Conservation (phyloP, 371 early-diverging fungal species). For the Mucor mucedo region DNA sequence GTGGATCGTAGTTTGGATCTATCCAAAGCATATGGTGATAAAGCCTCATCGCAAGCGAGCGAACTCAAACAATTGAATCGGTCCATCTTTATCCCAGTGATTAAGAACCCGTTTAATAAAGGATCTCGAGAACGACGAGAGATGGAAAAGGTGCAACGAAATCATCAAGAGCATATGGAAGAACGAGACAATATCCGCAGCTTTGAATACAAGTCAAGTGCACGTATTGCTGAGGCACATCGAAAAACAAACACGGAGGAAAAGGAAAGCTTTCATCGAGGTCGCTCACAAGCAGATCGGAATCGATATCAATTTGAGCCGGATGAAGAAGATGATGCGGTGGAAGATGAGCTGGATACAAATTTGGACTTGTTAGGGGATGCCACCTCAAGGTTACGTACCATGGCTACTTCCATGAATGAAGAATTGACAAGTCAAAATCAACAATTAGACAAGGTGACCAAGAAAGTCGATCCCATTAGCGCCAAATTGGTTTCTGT, state of each 20-base stretch:
- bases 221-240: slow-evolving; percentile 58
- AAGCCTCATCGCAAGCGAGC: slow-evolving; percentile 71
- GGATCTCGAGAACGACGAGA: slow-evolving; percentile 62
- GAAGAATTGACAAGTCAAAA: slow-evolving; percentile 78
- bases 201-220: slow-evolving; percentile 48
- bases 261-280: slow-evolving; percentile 62
- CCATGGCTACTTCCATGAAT: slow-evolving; percentile 76
- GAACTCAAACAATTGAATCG: slow-evolving; percentile 81
- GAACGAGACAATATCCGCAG: slow-evolving; percentile 46
- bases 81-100: slow-evolving; percentile 75
- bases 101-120: slow-evolving; percentile 67
- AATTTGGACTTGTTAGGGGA: slow-evolving; percentile 75
- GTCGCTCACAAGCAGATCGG: slow-evolving; percentile 62
- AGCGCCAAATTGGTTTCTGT: slow-evolving; percentile 46
- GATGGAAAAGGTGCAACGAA: slow-evolving; percentile 53
- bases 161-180: slow-evolving; percentile 48
- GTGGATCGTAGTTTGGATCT: slow-evolving; percentile 75
- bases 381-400: slow-evolving; percentile 68
- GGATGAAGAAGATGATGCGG: slow-evolving; percentile 65
- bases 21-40: slow-evolving; percentile 74
- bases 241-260: slow-evolving; percentile 50
- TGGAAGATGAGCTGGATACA: slow-evolving; percentile 80
- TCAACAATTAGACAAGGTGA: slow-evolving; percentile 36
- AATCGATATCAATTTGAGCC: slow-evolving; percentile 69
- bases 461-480: slow-evolving; percentile 49